Evolutionary conservation across 805 yeast genomes (phyloP).

Genomic region (Lipomyces sp.): DNA sequence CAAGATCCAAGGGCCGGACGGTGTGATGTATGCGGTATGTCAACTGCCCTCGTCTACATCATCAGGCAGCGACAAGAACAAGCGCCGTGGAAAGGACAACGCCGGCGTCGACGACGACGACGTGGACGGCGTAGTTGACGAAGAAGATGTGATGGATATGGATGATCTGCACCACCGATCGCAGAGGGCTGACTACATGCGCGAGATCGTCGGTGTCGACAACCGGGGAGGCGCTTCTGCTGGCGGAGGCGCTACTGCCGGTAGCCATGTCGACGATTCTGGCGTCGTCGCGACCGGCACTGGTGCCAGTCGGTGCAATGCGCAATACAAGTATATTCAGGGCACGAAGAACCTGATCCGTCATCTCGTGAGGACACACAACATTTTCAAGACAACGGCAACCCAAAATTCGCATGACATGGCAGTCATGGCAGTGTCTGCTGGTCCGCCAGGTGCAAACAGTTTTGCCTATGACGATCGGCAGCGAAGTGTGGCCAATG

Average conservation of each 20-base stretch:
- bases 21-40: constrained; percentile 25
- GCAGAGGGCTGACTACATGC: constrained; percentile 2
- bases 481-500: constrained; percentile 4
- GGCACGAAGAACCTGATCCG: constrained; percentile 30
- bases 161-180: not conserved
- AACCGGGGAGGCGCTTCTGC: not conserved
- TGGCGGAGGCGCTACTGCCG: not conserved
- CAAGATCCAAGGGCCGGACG: constrained; percentile 21
- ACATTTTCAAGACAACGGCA: constrained; percentile 26
- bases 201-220: constrained; percentile 7
- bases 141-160: constrained; percentile 3
- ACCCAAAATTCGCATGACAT: constrained; percentile 5
- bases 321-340: constrained; percentile 28
- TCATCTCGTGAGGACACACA: constrained; percentile 23
- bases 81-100: not conserved
- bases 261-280: not conserved
- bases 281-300: not conserved
- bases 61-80: constrained; percentile 1
- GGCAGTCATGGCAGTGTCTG: constrained; percentile 2
- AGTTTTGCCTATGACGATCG: constrained; percentile 11
- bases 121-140: constrained; percentile 11
- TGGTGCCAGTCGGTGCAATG: constrained; percentile 10
- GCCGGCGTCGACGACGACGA: constrained; percentile 6
- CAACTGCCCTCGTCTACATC: constrained; percentile 10
- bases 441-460: constrained; percentile 3